Evolutionary conservation across 345 rosid genomes (phyloP), one percentile per base, ranked within the genome.

Genomic region (Carallia pectinifolia): DNA sequence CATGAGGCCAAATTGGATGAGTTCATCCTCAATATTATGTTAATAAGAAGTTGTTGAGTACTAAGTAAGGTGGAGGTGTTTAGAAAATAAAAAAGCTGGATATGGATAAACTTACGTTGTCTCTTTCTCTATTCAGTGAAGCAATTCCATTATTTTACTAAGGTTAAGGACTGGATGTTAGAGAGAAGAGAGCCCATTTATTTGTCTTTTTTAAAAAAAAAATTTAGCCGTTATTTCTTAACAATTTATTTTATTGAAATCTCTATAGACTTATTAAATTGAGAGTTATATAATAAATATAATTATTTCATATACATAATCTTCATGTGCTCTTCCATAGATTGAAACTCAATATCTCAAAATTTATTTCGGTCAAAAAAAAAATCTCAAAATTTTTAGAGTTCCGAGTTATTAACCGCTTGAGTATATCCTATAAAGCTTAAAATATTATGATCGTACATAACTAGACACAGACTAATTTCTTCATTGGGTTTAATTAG

Each of bases 1-100:
- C 27, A 72, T 27, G 61, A 40, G 29, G 61, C 58, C 59, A 73
- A 66, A 53, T 62, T 34, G 8, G 65, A 76, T 71, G 65, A 76
- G 65, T 55, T 76, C 74, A 73, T 71, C 37, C 29, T 36, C 10
- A 9, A 66, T 56, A 0, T 61, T 12, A 44, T 47, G 12, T 6
- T 19, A 53, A 23, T 15, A 9, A 30, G 6, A 23, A 39, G 47
- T 52, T 52, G 54, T 16, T 16, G 19, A 16, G 54, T 33, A 33
- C 4, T 4, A 33, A 33, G 34, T 33, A 33, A 33, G 23, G 23
- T 23, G 23, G 23, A 23, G 23, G 23, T 23, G 23, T 23, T 23
- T 23, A 23, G 23, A 23, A 23, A 23, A 23, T 23, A 23, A 23
- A 23, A 23, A 23, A 23, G 34, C 34, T 33, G 18, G 56, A 63